Base-by-base conservation (phyloP, 805 yeast species). In the Schizosaccharomyces japonicus region DNA sequence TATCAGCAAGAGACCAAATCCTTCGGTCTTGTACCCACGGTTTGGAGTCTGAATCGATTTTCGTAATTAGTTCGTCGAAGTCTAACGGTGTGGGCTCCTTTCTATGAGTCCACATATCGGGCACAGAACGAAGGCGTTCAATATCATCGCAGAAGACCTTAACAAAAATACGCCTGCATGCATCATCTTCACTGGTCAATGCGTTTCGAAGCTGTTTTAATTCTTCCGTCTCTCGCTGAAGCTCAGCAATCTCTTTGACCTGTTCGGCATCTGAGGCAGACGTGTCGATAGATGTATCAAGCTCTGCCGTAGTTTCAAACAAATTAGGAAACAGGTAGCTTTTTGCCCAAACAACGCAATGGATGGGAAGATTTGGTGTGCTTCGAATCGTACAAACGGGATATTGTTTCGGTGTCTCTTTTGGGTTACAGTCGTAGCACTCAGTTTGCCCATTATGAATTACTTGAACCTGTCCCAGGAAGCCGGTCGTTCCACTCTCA, bases 351-450 rank as follows among this genome's bases (percentile, higher is more conserved):
- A 92, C 94, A 25, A 90, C 78, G 60, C 95, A 84, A 58, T 90
- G 99, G 4, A 90, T 78, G 0, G 95, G 95, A 57, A 80, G 84
- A 0, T 94, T 81, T 0, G 99, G 99, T 0, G 98, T 90, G 4
- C 95, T 82, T 52, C 99, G 69, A 50, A 90, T 90, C 0, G 98
- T 90, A 60, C 99, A 90, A 1, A 90, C 95, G 0, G 99, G 95
- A 60, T 75, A 90, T 0, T 90, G 71, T 57, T 80, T 84, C 4
- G 95, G 94, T 0, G 92, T 76, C 32, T 76, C 90, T 56, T 87
- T 83, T 4, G 78, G 73, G 25, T 76, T 73, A 61, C 99, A 90
- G 52, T 84, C 95, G 61, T 84, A 92, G 62, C 99, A 90, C 63
- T 90, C 98, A 1, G 92, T 75, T 45, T 64, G 54, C 47, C 77